Evolutionary conservation across 352 stramenopile species (phyloP).

Genomic region (Globisporangium paroecandrum): DNA sequence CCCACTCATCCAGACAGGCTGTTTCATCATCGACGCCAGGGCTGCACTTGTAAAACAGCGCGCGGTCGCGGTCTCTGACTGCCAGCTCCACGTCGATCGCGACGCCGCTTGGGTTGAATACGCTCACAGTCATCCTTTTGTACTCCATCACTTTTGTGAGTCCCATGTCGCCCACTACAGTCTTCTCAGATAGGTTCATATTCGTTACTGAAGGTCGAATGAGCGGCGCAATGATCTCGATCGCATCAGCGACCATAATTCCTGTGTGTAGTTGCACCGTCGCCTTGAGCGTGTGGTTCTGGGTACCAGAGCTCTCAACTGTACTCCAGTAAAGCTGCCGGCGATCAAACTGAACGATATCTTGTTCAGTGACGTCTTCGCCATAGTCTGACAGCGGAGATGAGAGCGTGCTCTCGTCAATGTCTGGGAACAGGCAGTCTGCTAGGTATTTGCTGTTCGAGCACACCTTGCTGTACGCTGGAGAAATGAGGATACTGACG

Average conservation of each 20-base stretch:
- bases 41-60: conserved; percentile 48
- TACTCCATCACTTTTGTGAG: conserved; percentile 39
- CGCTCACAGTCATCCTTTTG: conserved; percentile 25
- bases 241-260: conserved; percentile 30
- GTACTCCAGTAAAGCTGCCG: conserved; percentile 30
- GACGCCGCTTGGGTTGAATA: conserved; percentile 50
- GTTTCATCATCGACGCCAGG: conserved; percentile 15
- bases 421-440: conserved; percentile 33
- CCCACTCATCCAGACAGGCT: conserved; percentile 42
- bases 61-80: conserved; percentile 28
- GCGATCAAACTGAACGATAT: conserved; percentile 31
- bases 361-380: conserved; percentile 26
- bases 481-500: conserved; percentile 30
- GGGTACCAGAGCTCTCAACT: neutral
- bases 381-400: conserved; percentile 37
- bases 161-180: conserved; percentile 21
- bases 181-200: conserved; percentile 3
- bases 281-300: conserved; percentile 13
- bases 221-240: conserved; percentile 31
- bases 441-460: conserved; percentile 25
- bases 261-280: conserved; percentile 33
- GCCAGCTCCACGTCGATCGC: conserved; percentile 50
- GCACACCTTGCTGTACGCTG: conserved; percentile 27
- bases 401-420: neutral
- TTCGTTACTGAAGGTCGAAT: conserved; percentile 31